Evolutionary conservation across 1,284 basidiomycete genomes (phyloP).

Genomic region (Caloboletus firmus): DNA sequence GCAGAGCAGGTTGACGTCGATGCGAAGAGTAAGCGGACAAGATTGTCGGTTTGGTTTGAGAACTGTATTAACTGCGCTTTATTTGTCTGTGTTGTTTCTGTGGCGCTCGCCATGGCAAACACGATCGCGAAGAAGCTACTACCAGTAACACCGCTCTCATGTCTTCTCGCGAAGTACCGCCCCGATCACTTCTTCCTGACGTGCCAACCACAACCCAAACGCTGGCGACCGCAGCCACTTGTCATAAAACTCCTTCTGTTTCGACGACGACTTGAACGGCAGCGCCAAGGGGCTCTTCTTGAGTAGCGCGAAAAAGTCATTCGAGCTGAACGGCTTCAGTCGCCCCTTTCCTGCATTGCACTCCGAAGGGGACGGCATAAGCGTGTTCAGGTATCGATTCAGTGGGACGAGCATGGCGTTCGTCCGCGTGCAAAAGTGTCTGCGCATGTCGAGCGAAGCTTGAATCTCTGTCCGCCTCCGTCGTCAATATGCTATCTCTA

Average conservation of each 20-base stretch:
- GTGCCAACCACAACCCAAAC: slow-evolving; percentile 75
- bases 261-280: slow-evolving; percentile 67
- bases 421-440: slow-evolving; percentile 87
- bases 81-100: slow-evolving; percentile 28
- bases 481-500: neutral
- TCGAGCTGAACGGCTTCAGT: slow-evolving; percentile 78
- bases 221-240: slow-evolving; percentile 69
- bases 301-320: slow-evolving; percentile 80
- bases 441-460: slow-evolving; percentile 69
- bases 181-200: slow-evolving; percentile 69
- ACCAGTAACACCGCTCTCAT: neutral
- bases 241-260: slow-evolving; percentile 71
- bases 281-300: slow-evolving; percentile 77
- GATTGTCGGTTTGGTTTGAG: slow-evolving; percentile 8
- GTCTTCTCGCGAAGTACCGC: slow-evolving; percentile 42
- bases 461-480: slow-evolving; percentile 48
- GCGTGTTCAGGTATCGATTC: slow-evolving; percentile 89
- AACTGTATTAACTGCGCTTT: slow-evolving; percentile 20
- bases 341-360: slow-evolving; percentile 33
- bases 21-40: slow-evolving; percentile 13
- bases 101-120: slow-evolving; percentile 16
- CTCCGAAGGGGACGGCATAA: slow-evolving; percentile 72
- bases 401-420: slow-evolving; percentile 89
- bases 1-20: slow-evolving; percentile 5
- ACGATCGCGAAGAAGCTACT: too few relatives aligned